These are phyloP conservation scores for Aegilops speltoides DNA, from an alignment of 176 grass and related monocot species.

Conservation along the genomic window DNA sequence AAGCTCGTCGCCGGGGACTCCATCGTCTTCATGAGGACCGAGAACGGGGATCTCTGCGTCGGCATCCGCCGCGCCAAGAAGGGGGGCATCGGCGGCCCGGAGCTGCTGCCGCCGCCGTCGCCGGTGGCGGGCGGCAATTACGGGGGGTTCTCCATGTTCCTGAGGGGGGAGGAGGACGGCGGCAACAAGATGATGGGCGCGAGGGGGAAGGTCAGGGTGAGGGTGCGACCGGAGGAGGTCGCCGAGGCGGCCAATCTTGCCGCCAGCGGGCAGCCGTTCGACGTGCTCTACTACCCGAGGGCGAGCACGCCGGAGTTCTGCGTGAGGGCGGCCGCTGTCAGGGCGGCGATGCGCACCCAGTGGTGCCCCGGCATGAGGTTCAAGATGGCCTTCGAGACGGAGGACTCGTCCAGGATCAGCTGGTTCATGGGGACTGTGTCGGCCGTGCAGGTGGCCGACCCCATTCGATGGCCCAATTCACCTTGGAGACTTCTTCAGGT, in stretches of 20 bases:
- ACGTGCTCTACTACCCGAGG: constrained; percentile 82
- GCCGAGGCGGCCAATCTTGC: constrained; percentile 66
- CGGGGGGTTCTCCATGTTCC: constrained; percentile 64
- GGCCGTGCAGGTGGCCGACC: constrained; percentile 76
- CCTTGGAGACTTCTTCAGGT: constrained; percentile 97
- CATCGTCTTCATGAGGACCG: constrained; percentile 93
- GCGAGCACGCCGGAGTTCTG: constrained; percentile 90
- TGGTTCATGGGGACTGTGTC: constrained; percentile 97
- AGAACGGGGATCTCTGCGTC: constrained; percentile 88
- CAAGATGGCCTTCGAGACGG: constrained; percentile 98
- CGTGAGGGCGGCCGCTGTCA: constrained; percentile 54
- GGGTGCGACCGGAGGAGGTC: constrained; percentile 74
- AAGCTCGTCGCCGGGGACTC: constrained; percentile 99
- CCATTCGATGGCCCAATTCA: constrained; percentile 78
- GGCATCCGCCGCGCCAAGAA: constrained; percentile 95
- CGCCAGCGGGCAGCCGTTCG: constrained; percentile 59
- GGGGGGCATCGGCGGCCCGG: constrained; percentile 46
- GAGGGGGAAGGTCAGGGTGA: constrained; percentile 43
- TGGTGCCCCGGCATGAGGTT: constrained; percentile 89
- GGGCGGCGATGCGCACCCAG: constrained; percentile 64
- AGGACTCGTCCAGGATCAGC: constrained; percentile 91
- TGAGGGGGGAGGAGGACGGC: constrained; percentile 57
- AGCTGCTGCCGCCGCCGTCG: constrained; percentile 19
- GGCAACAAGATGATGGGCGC: constrained; percentile 26
- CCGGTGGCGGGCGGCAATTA: constrained; percentile 21